A percentile compares a stretch with the other conserved stretches of the same genome.
Conservation (phyloP, 176 grass and related monocot species). For the Thalia dealbata region DNA sequence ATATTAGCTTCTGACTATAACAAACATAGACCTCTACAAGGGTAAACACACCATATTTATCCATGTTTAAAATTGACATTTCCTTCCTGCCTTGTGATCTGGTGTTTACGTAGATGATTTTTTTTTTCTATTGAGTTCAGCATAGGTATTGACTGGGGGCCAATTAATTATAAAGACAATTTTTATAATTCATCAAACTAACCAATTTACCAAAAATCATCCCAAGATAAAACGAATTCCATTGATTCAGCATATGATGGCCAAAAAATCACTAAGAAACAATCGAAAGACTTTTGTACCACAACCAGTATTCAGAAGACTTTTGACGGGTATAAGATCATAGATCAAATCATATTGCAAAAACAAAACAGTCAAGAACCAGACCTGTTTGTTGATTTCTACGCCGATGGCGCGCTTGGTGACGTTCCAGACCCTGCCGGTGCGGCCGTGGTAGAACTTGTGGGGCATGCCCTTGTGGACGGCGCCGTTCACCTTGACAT, state of each 20-base stretch:
- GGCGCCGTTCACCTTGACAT: slow-evolving; percentile 11
- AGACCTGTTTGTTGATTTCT: slow-evolving; percentile 2
- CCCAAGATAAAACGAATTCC: neutral
- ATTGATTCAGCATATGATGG: neutral
- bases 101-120: too few relatives aligned
- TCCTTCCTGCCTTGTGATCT: too few relatives aligned
- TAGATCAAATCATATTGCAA: too few relatives aligned
- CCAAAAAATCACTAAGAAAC: neutral
- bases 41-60: neutral
- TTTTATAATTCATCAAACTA: neutral
- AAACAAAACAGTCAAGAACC: neutral
- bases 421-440: slow-evolving; percentile 8
- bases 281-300: neutral
- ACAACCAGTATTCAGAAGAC: neutral
- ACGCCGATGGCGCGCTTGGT: slow-evolving; percentile 13
- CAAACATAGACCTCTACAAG: neutral
- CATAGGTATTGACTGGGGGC: too few relatives aligned
- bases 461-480: slow-evolving; percentile 11
- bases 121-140: too few relatives aligned
- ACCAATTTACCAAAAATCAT: neutral
- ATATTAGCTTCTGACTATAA: neutral
- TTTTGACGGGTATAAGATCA: neutral
- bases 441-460: slow-evolving; percentile 12
- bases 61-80: too few relatives aligned
- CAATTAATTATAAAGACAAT: too few relatives aligned